Base-by-base conservation (phyloP, 1,139 yeast genomes). In the Candida tunisiensis region DNA sequence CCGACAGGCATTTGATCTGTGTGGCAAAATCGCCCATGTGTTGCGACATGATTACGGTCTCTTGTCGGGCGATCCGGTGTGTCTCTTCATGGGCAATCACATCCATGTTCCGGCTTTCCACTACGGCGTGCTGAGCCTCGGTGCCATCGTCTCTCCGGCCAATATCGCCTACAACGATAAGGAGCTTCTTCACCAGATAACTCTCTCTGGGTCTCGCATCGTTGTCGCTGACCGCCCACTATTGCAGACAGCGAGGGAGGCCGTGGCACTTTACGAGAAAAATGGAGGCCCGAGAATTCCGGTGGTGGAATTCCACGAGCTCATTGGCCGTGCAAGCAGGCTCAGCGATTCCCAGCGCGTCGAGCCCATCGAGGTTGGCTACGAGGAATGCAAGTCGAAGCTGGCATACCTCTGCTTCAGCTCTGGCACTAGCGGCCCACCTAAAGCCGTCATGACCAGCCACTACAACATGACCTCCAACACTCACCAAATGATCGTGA, bases 351-450 rank as follows among this genome's bases (percentile, higher is more conserved):
- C n/a, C n/a, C n/a, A n/a, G n/a, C n/a, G n/a, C n/a, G n/a, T n/a
- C n/a, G n/a, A n/a, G n/a, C 36, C 38, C 20, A 35, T 32, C 12
- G 23, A 28, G 25, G 34, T 45, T 7, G 31, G 34, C 7, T 25
- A 25, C 8, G 34, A 42, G 10, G 37, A 40, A 14, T 34, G 40
- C 4, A 16, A 19, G 5, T 15, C 20, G 8, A 43, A 46, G 25
- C 40, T 41, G 8, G 58, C 59, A 8, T 51, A 50, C 33, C 47
- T 49, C 31, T 54, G 58, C 35, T 78, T 75, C 47, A 75, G 91
- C 3, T 70, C 82, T 2, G 88, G 88, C 17, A 74, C 88, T 9
- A 70, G 82, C 3, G 85, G 85, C 8, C 47, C 60, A 25, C 82
- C 85, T 16, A 75, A 77, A 48, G 85, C 83, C 16, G 88, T 74